phyloP scores from a whole-genome alignment of 2,329 filamentous ascomycete species.

The Phaeosphaeria sp. region DNA sequence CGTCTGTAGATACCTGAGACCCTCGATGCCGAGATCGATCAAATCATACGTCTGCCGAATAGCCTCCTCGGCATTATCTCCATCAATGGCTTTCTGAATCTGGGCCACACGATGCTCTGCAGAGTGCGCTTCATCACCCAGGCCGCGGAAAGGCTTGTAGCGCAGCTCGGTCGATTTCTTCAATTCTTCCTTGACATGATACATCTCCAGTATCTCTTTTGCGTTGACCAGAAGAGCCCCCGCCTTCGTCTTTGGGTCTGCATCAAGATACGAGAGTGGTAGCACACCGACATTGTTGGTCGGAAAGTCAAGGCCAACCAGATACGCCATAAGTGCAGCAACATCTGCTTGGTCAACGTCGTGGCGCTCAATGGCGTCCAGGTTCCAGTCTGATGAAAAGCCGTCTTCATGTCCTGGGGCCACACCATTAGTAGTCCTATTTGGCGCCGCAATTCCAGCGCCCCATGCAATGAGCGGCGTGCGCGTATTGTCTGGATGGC shows the following conservation, averaged over 20 bases:
- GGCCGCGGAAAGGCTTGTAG: conserved; percentile 76
- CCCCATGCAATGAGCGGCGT: conserved; percentile 95
- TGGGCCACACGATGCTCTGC: conserved; percentile 70
- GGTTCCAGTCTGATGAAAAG: conserved; percentile 86
- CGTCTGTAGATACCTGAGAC: conserved; percentile 91
- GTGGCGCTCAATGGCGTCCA: conserved; percentile 81
- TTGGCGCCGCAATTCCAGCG: conserved; percentile 82
- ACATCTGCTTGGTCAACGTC: conserved; percentile 95
- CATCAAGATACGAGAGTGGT: conserved; percentile 81
- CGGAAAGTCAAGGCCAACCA: conserved; percentile 86
- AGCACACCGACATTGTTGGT: conserved; percentile 96
- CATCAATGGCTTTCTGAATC: conserved; percentile 72
- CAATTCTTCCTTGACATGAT: conserved; percentile 86
- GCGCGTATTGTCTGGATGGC: conserved; percentile 94
- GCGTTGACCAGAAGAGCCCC: conserved; percentile 85
- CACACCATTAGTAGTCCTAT: conserved; percentile 60
- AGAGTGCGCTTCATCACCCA: conserved; percentile 69
- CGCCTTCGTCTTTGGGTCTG: conserved; percentile 76
- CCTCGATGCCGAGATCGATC: conserved; percentile 77
- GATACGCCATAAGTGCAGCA: conserved; percentile 92
- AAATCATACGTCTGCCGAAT: conserved; percentile 80
- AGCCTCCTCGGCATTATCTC: conserved; percentile 73
- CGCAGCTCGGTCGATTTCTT: conserved; percentile 78
- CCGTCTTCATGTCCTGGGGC: conserved; percentile 85
- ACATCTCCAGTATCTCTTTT: conserved; percentile 90